A percentile compares a stretch with the other conserved stretches of the same genome.
Conservation (phyloP, 164 flowering plant species). For the Annona cherimola region DNA sequence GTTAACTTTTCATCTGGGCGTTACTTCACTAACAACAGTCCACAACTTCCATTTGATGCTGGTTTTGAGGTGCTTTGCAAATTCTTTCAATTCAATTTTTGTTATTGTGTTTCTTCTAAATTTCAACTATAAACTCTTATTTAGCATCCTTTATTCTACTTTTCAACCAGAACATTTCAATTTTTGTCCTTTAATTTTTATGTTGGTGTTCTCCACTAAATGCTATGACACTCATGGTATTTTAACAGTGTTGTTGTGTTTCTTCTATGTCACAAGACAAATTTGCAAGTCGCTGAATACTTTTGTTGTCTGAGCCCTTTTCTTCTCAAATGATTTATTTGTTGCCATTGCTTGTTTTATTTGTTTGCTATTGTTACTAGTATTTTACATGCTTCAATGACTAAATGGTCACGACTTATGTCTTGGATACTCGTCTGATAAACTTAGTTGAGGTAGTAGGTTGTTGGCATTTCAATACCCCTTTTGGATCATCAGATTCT, state of each 20-base stretch:
- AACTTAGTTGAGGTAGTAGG: neutral
- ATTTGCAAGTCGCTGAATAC: neutral
- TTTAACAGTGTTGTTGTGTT: neutral
- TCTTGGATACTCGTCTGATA: neutral
- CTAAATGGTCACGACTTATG: neutral
- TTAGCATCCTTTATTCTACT: neutral
- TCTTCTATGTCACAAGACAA: neutral
- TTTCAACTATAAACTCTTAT: neutral
- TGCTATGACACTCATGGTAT: neutral
- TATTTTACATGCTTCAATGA: neutral
- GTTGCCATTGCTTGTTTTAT: neutral
- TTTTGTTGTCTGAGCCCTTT: neutral
- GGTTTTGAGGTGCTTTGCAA: constrained; percentile 80
- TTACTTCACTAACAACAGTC: constrained; percentile 59
- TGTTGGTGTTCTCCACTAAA: neutral
- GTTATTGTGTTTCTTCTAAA: neutral
- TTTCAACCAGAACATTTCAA: neutral
- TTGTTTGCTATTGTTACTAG: neutral
- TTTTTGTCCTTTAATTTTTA: neutral
- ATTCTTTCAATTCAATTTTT: neutral
- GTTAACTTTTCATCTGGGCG: constrained; percentile 97
- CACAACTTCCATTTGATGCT: constrained; percentile 92
- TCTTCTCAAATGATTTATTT: neutral
- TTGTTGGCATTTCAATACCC: neutral
- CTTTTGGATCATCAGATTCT: neutral